Evolutionary conservation across 495 filamentous ascomycete genomes (phyloP), one percentile per base, ranked within the genome.

Genomic region (Corynascus novoguineensis): DNA sequence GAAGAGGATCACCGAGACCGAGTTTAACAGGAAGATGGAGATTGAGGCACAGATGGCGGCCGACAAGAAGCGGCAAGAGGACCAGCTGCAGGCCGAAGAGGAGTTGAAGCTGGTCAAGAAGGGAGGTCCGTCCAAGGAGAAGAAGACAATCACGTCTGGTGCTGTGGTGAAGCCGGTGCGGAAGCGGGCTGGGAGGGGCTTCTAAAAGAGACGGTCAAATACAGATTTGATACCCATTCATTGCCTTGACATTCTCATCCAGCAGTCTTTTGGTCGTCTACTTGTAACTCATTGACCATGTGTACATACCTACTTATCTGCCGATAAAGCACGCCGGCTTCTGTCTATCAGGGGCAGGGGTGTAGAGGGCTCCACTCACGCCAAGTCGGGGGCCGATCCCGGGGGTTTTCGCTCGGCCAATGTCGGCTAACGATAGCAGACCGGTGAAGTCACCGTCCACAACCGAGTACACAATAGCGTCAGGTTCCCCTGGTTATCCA

Each of bases 11-110:
- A 95, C 87, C 4, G 95, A 99, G 73, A 86, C 86, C 25, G 95
- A 97, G 72, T 96, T 96, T 73, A 96, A 92, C 68, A 79, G 84
- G 38, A 92, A 89, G 73, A 93, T 95, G 86, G 93, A 97, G 69
- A 90, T 97, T 60, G 92, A 99, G 73, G 79, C 86, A 4, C 84
- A 93, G 71, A 97, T 97, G 86, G 89, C 86, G 4, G 86, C 84
- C 57, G 95, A 97, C 71, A 88, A 90, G 64, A 82, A 82, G 60
- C 79, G 83, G n/a, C 79, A 85, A 21, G 84, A 88, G 61, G 78
- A 85, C 60, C 78, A 77, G 45, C 69, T 78, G 62, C 73, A 73
- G 64, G 69, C 68, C 27, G 77, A 78, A 61, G 69, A 70, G 38
- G 70, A 71, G 51, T 73, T 68, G 53, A 71, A 67, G 59, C 50